Evolutionary conservation across 345 rosid species (phyloP).

Genomic region (Reutealis trisperma): DNA sequence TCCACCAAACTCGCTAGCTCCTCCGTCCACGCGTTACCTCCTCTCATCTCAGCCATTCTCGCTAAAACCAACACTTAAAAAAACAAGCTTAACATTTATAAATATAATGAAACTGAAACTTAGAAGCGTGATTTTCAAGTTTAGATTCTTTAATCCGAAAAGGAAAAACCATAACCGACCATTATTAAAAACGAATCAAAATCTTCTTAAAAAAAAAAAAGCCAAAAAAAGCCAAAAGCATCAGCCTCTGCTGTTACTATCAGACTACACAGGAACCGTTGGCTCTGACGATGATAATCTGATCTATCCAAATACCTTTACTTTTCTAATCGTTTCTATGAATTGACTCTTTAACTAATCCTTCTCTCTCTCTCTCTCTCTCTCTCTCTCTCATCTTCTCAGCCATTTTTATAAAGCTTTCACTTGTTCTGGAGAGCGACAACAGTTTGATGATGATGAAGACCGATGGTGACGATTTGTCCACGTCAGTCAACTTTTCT

Average conservation of each 20-base stretch:
- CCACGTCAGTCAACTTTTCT: conserved; percentile 25
- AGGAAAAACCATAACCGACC: conserved; percentile 36
- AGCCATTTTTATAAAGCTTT: neutral
- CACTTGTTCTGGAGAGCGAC: neutral
- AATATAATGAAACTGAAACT: conserved; percentile 43
- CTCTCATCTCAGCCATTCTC: conserved; percentile 63
- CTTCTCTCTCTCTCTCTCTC: neutral
- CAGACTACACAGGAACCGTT: conserved; percentile 36
- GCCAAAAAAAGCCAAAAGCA: conserved; percentile 23
- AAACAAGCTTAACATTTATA: neutral
- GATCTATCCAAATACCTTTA: conserved; percentile 1
- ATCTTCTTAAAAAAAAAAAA: neutral
- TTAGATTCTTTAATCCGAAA: conserved; percentile 27
- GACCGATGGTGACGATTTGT: conserved; percentile 7
- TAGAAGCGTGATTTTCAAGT: conserved; percentile 63
- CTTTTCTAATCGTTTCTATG: neutral
- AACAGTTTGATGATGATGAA: conserved; percentile 10
- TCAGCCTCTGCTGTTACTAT: conserved; percentile 4
- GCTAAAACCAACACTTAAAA: neutral
- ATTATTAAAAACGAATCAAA: conserved; percentile 44
- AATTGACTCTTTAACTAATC: conserved; percentile 37
- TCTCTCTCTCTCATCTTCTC: neutral
- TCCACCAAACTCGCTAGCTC: conserved; percentile 65
- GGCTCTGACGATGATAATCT: conserved; percentile 36
- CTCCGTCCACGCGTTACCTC: conserved; percentile 71